phyloP scores from a whole-genome alignment of 2,329 filamentous ascomycete species.

The Atkinsonella texensis region DNA sequence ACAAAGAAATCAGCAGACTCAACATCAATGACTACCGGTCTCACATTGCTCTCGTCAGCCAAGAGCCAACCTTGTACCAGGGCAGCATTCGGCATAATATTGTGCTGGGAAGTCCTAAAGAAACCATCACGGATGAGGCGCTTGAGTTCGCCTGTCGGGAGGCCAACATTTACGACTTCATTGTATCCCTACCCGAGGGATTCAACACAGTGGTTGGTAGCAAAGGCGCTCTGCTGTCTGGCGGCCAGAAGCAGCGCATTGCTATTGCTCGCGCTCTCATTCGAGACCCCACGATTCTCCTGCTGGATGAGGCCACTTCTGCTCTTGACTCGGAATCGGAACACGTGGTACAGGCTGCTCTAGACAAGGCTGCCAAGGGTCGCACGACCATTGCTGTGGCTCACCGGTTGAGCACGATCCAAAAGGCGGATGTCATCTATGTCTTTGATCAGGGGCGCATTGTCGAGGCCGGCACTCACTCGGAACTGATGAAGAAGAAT shows the following conservation, averaged over 20 bases:
- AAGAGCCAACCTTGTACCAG: constrained; percentile 91
- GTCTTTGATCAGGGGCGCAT: constrained; percentile 88
- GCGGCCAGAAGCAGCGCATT: constrained; percentile 90
- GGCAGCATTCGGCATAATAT: constrained; percentile 88
- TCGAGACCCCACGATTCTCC: constrained; percentile 77
- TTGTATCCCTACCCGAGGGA: constrained; percentile 72
- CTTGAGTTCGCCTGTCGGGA: constrained; percentile 74
- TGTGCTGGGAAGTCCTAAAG: constrained; percentile 57
- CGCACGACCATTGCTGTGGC: constrained; percentile 91
- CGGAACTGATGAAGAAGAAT: constrained; percentile 55
- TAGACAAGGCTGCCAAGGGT: constrained; percentile 72
- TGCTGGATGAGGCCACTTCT: constrained; percentile 71
- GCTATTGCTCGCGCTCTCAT: constrained; percentile 86
- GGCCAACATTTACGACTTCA: constrained; percentile 88
- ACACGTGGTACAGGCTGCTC: constrained; percentile 67
- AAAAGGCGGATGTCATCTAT: constrained; percentile 89
- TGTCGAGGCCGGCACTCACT: constrained; percentile 73
- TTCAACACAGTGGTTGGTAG: constrained; percentile 77
- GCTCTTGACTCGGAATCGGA: constrained; percentile 68
- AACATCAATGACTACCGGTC: constrained; percentile 81
- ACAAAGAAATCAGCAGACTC: constrained; percentile 64
- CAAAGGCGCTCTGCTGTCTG: constrained; percentile 75
- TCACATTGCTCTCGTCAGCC: constrained; percentile 76
- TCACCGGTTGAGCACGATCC: constrained; percentile 82
- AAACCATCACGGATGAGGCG: constrained; percentile 57